Conservation (phyloP, 805 yeast species). For the Teunomyces stri region DNA sequence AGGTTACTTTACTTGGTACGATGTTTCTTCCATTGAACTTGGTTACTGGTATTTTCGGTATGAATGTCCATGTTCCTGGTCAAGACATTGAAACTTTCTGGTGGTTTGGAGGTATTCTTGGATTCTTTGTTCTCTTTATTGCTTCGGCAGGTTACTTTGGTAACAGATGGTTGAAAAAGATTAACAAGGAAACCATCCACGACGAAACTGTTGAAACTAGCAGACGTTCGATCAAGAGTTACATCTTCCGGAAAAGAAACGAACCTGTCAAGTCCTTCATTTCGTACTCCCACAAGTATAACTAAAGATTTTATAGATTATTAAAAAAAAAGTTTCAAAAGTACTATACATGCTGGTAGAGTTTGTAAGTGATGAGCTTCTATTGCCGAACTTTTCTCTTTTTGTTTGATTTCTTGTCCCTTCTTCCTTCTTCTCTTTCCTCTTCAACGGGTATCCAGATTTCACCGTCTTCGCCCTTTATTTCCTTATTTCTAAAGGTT, state of each 20-base stretch:
- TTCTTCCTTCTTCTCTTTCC: constrained; percentile 7
- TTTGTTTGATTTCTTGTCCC: constrained; percentile 7
- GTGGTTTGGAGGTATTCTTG: constrained; percentile 23
- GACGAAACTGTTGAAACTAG: constrained; percentile 7
- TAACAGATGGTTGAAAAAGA: constrained; percentile 18
- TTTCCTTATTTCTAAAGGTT: constrained; percentile 63
- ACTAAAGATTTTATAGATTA: constrained; percentile 12
- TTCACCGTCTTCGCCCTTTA: constrained; percentile 31
- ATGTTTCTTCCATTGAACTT: constrained; percentile 27
- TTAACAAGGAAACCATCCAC: constrained; percentile 8
- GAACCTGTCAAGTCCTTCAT: constrained; percentile 39
- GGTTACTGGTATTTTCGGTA: constrained; percentile 27
- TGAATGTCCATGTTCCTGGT: constrained; percentile 28
- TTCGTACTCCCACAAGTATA: constrained; percentile 38
- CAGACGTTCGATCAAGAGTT: constrained; percentile 21
- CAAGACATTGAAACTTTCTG: constrained; percentile 7
- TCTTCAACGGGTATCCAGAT: constrained; percentile 37
- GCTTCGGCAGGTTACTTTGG: constrained; percentile 24
- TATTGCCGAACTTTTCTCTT: background rate
- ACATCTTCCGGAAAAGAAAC: constrained; percentile 21
- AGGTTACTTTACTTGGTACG: constrained; percentile 28
- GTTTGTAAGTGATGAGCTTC: too few species aligned
- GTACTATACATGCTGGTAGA: too few species aligned
- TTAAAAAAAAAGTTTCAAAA: too few species aligned
- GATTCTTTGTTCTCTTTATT: constrained; percentile 22